phyloP scores from a whole-genome alignment of 768 basidiomycete genomes.

The Tulasnella sp. region DNA sequence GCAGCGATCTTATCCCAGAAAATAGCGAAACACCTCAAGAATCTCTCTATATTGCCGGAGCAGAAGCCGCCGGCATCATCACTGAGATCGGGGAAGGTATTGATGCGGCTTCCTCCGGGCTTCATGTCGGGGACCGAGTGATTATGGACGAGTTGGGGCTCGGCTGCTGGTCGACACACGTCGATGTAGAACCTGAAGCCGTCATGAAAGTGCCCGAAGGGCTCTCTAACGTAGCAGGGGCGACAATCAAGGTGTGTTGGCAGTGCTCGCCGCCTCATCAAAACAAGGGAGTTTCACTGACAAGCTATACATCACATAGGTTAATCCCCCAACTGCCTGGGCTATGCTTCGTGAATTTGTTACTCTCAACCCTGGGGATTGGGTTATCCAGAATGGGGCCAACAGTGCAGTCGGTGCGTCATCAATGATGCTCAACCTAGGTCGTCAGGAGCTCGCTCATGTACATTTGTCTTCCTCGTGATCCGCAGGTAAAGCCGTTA shows the following conservation, averaged over 20 bases:
- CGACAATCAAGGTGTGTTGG: slow-evolving; percentile 57
- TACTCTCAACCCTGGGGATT: slow-evolving; percentile 54
- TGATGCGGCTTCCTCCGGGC: slow-evolving; percentile 19
- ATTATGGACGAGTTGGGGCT: slow-evolving; percentile 54
- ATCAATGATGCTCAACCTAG: not conserved
- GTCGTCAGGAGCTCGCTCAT: not conserved
- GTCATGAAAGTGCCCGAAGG: slow-evolving; percentile 46
- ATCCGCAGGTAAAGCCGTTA: slow-evolving; percentile 62
- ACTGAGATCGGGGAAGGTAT: slow-evolving; percentile 49
- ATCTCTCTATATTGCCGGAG: slow-evolving; percentile 45
- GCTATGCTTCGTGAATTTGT: slow-evolving; percentile 71
- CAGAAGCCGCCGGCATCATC: slow-evolving; percentile 66
- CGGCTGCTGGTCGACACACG: slow-evolving; percentile 65
- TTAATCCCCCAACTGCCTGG: slow-evolving; percentile 77
- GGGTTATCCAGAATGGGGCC: slow-evolving; percentile 78
- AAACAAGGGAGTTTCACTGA: not conserved
- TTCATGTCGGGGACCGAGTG: slow-evolving; percentile 60
- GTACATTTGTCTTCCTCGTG: slow-evolving; percentile 9
- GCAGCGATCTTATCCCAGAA: slow-evolving; percentile 20
- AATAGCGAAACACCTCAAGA: slow-evolving; percentile 19
- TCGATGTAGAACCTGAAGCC: slow-evolving; percentile 44
- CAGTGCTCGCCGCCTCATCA: not conserved
- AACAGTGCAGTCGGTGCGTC: slow-evolving; percentile 59
- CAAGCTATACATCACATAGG: slow-evolving; percentile 31
- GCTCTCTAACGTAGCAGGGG: slow-evolving; percentile 54